These are phyloP conservation scores for Chlorella sp. DNA, from an alignment of 139 green algal genomes.

Conservation along the genomic window DNA sequence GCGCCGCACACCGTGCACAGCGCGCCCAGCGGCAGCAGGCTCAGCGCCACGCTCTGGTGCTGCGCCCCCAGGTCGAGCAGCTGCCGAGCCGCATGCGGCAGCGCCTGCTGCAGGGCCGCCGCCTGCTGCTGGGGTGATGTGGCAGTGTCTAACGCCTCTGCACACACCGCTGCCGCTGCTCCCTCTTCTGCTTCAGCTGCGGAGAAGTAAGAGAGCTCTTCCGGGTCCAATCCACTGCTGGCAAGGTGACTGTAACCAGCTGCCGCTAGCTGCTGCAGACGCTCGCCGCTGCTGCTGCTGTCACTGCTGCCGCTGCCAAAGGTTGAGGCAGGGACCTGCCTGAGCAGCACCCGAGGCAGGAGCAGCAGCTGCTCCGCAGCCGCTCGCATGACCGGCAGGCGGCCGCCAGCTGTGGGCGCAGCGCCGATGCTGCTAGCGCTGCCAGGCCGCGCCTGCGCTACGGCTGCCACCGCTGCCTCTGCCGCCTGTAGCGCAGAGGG, in stretches of 20 bases:
- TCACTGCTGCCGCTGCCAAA: not conserved
- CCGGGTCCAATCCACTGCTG: not conserved
- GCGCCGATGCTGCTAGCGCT: not conserved
- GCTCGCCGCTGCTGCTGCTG: not conserved
- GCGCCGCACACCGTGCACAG: not conserved
- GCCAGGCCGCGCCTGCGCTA: not conserved
- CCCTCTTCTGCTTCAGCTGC: constrained; percentile 2
- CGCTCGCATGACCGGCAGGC: not conserved
- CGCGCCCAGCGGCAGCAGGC: constrained; percentile 34
- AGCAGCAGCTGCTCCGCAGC: not conserved
- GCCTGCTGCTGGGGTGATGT: not conserved
- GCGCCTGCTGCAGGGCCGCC: not conserved
- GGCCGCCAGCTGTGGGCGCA: not conserved
- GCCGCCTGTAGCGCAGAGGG: not conserved
- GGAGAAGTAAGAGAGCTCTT: not conserved
- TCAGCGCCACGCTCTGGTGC: constrained; percentile 33
- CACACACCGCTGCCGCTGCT: not conserved
- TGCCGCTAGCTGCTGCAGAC: not conserved
- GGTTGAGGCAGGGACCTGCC: not conserved
- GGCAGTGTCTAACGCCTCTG: not conserved
- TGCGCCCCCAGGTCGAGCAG: constrained; percentile 23
- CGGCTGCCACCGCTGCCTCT: not conserved
- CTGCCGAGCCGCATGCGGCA: not conserved
- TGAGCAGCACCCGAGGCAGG: not conserved
- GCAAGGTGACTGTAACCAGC: not conserved